A percentile compares a stretch with the other conserved stretches of the same genome.
These are phyloP conservation scores for Citropsis articulata DNA, from an alignment of 345 rosid species.

Conservation along the genomic window DNA sequence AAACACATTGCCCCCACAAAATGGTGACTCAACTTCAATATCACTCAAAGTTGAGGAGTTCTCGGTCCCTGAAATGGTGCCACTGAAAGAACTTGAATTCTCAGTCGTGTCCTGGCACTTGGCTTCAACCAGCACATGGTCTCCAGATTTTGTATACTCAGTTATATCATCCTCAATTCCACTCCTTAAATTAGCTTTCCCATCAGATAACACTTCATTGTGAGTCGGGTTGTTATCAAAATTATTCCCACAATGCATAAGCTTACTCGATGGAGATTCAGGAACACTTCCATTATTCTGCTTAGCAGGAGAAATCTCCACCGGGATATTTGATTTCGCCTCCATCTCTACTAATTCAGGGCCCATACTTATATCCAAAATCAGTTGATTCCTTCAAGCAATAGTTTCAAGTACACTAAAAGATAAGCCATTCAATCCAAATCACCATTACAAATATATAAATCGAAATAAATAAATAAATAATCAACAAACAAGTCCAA, in stretches of 20 bases:
- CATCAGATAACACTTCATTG: slow-evolving; percentile 23
- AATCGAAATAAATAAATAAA: not conserved
- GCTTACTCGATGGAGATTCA: slow-evolving; percentile 26
- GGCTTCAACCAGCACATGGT: slow-evolving; percentile 16
- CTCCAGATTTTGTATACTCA: slow-evolving; percentile 24
- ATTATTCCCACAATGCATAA: slow-evolving; percentile 37
- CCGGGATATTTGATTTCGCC: not conserved
- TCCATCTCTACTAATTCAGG: slow-evolving; percentile 45
- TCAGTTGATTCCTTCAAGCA: slow-evolving; percentile 3
- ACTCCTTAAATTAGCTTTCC: slow-evolving; percentile 4
- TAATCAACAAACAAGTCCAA: not conserved
- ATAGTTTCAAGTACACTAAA: not conserved
- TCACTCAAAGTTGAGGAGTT: slow-evolving; percentile 40
- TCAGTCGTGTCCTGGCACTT: slow-evolving; percentile 52
- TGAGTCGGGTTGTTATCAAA: slow-evolving; percentile 32
- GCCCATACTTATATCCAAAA: slow-evolving; percentile 23
- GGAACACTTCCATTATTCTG: slow-evolving; percentile 21
- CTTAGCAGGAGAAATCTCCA: slow-evolving; percentile 14
- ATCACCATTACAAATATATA: not conserved
- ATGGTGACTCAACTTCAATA: slow-evolving; percentile 67
- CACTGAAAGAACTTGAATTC: slow-evolving; percentile 78
- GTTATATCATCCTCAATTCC: slow-evolving; percentile 43
- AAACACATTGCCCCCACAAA: slow-evolving; percentile 21
- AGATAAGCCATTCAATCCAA: not conserved
- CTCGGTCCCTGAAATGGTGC: slow-evolving; percentile 44